These are phyloP conservation scores for Aspergillus transmontanensis DNA, from an alignment of 2,329 filamentous ascomycete species.

Conservation along the genomic window DNA sequence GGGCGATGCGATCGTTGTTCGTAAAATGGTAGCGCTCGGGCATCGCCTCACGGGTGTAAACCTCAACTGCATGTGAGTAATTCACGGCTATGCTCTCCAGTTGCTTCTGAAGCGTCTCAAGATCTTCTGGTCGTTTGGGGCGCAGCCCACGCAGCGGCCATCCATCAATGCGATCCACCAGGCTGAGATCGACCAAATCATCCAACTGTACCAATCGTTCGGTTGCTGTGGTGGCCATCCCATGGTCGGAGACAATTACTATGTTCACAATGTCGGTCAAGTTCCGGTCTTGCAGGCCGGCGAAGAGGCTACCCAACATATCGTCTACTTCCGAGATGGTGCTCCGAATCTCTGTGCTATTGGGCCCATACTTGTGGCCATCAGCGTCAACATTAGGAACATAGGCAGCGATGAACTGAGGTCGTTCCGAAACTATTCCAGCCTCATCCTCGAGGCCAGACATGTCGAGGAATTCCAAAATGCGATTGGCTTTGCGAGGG, in stretches of 20 bases:
- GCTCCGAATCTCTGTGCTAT: slow-evolving; percentile 83
- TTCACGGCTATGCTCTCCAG: slow-evolving; percentile 59
- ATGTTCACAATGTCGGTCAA: slow-evolving; percentile 89
- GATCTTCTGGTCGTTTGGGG: slow-evolving; percentile 68
- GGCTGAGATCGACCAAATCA: slow-evolving; percentile 75
- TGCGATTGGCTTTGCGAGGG: slow-evolving; percentile 72
- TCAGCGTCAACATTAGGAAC: slow-evolving; percentile 88
- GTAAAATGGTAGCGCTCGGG: slow-evolving; percentile 90
- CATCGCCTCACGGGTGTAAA: slow-evolving; percentile 88
- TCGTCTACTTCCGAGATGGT: slow-evolving; percentile 79
- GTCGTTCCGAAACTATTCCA: slow-evolving; percentile 61
- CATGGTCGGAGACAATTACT: slow-evolving; percentile 95
- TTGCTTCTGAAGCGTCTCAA: slow-evolving; percentile 68
- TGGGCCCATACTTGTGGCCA: slow-evolving; percentile 87
- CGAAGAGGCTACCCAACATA: slow-evolving; percentile 78
- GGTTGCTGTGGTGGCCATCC: slow-evolving; percentile 91
- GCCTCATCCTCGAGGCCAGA: slow-evolving; percentile 68
- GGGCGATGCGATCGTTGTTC: slow-evolving; percentile 85
- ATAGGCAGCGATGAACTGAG: slow-evolving; percentile 91
- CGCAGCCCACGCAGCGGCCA: slow-evolving; percentile 92
- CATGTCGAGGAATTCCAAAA: slow-evolving; percentile 81
- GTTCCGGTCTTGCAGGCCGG: slow-evolving; percentile 77
- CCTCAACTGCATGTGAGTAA: slow-evolving; percentile 68
- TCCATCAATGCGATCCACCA: slow-evolving; percentile 84
- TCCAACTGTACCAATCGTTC: slow-evolving; percentile 84